A percentile compares a stretch with the other conserved stretches of the same genome.
These are phyloP conservation scores for Helicostylum pulchrum DNA, from an alignment of 192 early-diverging fungal species.

Conservation along the genomic window DNA sequence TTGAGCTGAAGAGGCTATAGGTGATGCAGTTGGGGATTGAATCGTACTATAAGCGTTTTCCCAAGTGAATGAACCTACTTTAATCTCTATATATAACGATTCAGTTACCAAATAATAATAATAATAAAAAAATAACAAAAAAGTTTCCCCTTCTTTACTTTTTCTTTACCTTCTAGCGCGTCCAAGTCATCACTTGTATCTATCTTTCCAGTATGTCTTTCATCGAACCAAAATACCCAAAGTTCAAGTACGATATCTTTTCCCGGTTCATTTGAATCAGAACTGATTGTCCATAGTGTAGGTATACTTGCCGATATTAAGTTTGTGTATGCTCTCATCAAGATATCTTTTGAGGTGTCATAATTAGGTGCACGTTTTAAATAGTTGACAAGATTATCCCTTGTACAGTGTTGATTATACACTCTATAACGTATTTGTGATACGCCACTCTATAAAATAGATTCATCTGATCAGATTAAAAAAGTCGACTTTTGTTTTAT, in stretches of 20 bases:
- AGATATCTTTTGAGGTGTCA: slow-evolving; percentile 7
- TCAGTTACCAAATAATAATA: too few relatives aligned
- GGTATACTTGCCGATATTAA: slow-evolving; percentile 18
- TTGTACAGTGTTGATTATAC: slow-evolving; percentile 25
- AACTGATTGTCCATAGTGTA: slow-evolving; percentile 16
- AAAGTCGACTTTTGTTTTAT: background rate
- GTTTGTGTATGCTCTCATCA: slow-evolving; percentile 20
- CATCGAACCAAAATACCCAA: slow-evolving; percentile 42
- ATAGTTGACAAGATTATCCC: slow-evolving; percentile 15
- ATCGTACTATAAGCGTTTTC: slow-evolving; percentile 27
- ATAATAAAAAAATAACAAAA: too few relatives aligned
- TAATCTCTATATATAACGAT: slow-evolving; percentile 21
- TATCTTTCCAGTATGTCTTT: slow-evolving; percentile 31
- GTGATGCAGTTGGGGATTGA: slow-evolving; percentile 23
- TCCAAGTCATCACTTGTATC: slow-evolving; percentile 20
- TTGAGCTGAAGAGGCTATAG: slow-evolving; percentile 14
- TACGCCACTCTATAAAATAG: slow-evolving; percentile 29
- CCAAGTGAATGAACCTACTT: slow-evolving; percentile 34
- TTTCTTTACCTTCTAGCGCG: slow-evolving; percentile 26
- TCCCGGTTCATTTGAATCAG: background rate
- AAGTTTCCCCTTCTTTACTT: background rate
- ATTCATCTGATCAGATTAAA: background rate
- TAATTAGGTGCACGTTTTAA: background rate
- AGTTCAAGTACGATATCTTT: slow-evolving; percentile 19
- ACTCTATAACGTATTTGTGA: slow-evolving; percentile 37